phyloP scores from a whole-genome alignment of 2,329 filamentous ascomycete genomes.

The Monosporascus sp. region DNA sequence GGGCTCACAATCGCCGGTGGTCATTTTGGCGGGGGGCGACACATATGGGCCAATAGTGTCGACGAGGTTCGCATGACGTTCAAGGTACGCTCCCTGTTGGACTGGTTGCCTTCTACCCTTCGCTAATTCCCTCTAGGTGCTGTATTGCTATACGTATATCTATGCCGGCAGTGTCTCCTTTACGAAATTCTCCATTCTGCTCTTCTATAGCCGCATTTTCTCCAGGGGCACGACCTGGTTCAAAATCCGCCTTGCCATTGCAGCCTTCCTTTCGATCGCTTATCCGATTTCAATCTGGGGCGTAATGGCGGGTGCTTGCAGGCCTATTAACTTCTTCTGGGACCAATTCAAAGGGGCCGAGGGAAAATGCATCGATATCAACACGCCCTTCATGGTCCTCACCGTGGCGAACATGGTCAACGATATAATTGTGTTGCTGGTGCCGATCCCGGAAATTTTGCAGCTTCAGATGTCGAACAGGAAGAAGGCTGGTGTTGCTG shows the following conservation, averaged over 20 bases:
- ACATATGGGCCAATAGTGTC: too few species aligned
- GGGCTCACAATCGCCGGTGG: not conserved
- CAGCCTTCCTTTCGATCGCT: slow-evolving; percentile 15
- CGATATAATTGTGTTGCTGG: slow-evolving; percentile 25
- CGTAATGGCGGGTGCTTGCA: slow-evolving; percentile 16
- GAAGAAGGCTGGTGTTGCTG: slow-evolving; percentile 24
- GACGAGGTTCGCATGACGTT: slow-evolving; percentile 7
- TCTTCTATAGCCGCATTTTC: slow-evolving; percentile 29
- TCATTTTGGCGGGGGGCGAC: too few species aligned
- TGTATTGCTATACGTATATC: slow-evolving; percentile 26
- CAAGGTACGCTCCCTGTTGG: slow-evolving; percentile 7
- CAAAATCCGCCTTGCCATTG: slow-evolving; percentile 16
- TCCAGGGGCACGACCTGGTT: slow-evolving; percentile 20
- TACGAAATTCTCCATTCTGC: slow-evolving; percentile 26
- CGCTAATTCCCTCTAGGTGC: slow-evolving; percentile 14
- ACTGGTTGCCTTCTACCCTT: too few species aligned
- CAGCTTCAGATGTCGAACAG: slow-evolving; percentile 23
- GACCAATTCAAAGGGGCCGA: slow-evolving; percentile 14
- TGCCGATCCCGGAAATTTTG: slow-evolving; percentile 26
- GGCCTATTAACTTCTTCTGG: slow-evolving; percentile 21
- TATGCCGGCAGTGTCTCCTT: slow-evolving; percentile 25
- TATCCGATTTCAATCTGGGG: slow-evolving; percentile 22
- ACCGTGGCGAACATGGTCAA: slow-evolving; percentile 24
- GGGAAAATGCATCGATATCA: slow-evolving; percentile 23
- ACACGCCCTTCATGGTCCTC: slow-evolving; percentile 20